Evolutionary conservation across 1,284 basidiomycete species (phyloP).

Genomic region (Trametes pubescens): DNA sequence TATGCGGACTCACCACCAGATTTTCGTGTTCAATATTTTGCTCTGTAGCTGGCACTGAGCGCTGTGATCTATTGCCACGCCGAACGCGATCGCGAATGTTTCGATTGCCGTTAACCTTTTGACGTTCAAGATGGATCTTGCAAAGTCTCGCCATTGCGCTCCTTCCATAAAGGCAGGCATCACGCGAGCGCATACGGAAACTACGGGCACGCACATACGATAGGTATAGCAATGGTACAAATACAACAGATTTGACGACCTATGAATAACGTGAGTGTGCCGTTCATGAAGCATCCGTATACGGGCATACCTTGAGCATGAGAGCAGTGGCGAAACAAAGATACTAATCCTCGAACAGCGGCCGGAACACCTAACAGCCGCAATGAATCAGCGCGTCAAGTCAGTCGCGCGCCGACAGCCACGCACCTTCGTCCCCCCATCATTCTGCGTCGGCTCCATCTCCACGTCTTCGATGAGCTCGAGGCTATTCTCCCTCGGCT

Average conservation of each 20-base stretch:
- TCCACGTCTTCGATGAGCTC: conserved; percentile 51
- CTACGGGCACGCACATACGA: too few species aligned
- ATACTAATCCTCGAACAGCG: conserved; percentile 69
- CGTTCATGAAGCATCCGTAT: too few species aligned
- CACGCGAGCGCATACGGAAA: too few species aligned
- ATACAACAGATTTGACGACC: not conserved
- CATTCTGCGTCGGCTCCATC: conserved; percentile 61
- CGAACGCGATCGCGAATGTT: too few species aligned
- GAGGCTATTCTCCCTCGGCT: conserved; percentile 40
- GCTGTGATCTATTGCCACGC: too few species aligned
- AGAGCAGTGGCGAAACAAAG: not conserved
- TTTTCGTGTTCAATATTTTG: not conserved
- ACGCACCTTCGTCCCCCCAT: conserved; percentile 46
- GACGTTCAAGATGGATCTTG: too few species aligned
- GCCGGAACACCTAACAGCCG: conserved; percentile 60
- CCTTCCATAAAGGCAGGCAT: too few species aligned
- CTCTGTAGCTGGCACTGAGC: too few species aligned
- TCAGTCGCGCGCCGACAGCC: not conserved
- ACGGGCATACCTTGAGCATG: not conserved
- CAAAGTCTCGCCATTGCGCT: too few species aligned
- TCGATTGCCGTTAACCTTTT: too few species aligned
- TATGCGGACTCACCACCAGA: not conserved
- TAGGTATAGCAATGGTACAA: too few species aligned
- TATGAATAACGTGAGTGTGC: not conserved
- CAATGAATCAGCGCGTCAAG: not conserved